Conservation (phyloP, 1,139 yeast genomes). For the Scheffersomyces quercinus region DNA sequence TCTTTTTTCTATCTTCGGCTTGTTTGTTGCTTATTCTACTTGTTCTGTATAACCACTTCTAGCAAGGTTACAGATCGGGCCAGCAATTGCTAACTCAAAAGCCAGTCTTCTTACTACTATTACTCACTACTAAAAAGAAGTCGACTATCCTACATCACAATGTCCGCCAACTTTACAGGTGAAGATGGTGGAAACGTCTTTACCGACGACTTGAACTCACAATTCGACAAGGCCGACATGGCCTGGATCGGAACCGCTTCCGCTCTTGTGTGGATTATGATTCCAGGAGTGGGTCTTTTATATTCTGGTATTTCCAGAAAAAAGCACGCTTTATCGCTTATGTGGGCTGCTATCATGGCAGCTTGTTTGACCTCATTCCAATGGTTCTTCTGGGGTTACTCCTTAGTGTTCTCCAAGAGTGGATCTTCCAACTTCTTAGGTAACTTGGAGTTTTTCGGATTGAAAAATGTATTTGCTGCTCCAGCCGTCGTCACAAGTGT, state of each 20-base stretch:
- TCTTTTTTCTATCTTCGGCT: no score
- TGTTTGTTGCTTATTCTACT: no score
- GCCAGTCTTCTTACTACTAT: no score
- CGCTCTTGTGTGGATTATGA: slow-evolving; percentile 87
- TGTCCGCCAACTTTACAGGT: not conserved
- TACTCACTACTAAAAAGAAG: no score
- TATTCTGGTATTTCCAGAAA: slow-evolving; percentile 91
- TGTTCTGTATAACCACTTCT: no score
- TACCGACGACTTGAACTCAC: slow-evolving; percentile 69
- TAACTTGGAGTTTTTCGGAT: slow-evolving; percentile 73
- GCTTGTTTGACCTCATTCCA: slow-evolving; percentile 80
- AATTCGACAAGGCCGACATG: slow-evolving; percentile 76
- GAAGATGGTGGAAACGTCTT: slow-evolving; percentile 71
- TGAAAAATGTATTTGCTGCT: slow-evolving; percentile 80
- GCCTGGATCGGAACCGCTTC: slow-evolving; percentile 82
- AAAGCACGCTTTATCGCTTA: slow-evolving; percentile 83
- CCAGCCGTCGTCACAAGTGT: slow-evolving; percentile 65
- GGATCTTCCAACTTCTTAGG: slow-evolving; percentile 75
- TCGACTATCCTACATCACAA: not conserved
- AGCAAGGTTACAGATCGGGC: not conserved
- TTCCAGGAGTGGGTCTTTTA: slow-evolving; percentile 88
- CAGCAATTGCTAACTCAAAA: not conserved
- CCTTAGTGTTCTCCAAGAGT: slow-evolving; percentile 75
- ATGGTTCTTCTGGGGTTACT: slow-evolving; percentile 98
- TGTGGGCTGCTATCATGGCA: slow-evolving; percentile 95